phyloP scores from a whole-genome alignment of 257 asterid genomes.

The Linaria vulgaris region DNA sequence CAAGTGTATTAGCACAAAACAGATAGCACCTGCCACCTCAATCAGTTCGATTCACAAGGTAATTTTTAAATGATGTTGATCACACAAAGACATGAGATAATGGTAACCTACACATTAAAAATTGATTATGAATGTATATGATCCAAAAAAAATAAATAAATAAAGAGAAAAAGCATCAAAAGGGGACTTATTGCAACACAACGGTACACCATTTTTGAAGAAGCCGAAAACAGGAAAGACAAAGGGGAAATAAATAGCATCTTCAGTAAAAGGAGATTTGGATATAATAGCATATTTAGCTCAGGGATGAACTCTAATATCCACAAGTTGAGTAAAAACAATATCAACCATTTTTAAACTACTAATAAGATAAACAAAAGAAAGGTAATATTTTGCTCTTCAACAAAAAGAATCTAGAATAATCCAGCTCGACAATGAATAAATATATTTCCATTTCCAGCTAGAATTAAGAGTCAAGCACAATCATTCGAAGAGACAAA shows the following conservation, averaged over 20 bases:
- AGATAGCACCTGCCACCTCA: constrained; percentile 6
- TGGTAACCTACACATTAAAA: not conserved
- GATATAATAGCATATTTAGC: not conserved
- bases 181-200: not conserved
- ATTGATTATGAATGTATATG: not conserved
- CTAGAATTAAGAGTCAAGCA: constrained; percentile 17
- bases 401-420: not conserved
- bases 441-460: not conserved
- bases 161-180: no score
- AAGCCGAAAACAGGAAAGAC: not conserved
- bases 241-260: not conserved
- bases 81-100: not conserved
- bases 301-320: not conserved
- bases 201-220: not conserved
- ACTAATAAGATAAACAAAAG: constrained; percentile 5
- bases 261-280: not conserved
- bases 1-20: not conserved
- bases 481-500: constrained; percentile 35
- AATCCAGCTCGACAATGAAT: not conserved
- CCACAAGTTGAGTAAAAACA: constrained; percentile 5
- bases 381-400: not conserved
- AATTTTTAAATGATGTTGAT: not conserved
- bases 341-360: constrained; percentile 9
- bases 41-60: constrained; percentile 9
- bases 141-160: not conserved